Evolutionary conservation across 331 rosid species (phyloP), one percentile per base, ranked within the genome.

Genomic region (Cydonia oblonga): DNA sequence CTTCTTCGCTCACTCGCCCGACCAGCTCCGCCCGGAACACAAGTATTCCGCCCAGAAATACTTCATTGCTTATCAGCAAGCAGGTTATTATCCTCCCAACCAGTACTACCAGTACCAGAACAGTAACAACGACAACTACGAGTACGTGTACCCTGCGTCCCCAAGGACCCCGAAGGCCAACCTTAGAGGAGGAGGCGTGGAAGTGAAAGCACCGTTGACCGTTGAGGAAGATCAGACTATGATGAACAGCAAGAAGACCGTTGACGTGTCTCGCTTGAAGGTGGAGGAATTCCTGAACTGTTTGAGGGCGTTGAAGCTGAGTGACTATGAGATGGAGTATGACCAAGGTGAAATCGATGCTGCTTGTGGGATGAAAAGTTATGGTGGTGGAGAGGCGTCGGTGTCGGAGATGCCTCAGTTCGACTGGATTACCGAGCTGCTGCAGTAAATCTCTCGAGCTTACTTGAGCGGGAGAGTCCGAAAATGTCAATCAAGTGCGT

Each of bases 1-100:
- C 53, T 86, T 86, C 74, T 86, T 86, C 42, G 90, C 90, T 2
- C 90, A 86, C 66, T 26, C 82, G 20, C 79, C 82, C 13, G 72
- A 78, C 5, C 61, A 84, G 75, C 81, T 84, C 44, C 83, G 85
- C 22, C 72, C 81, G 1, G 51, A 78, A 42, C 56, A 76, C 60
- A 29, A 68, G 32, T 46, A 46, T 46, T 46, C n/a, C 53, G 53
- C 7, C n/a, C n/a, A 46, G 8, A 44, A 44, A 6, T 5, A 46
- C 53, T 46, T 5, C 2, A 7, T 46, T 46, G 53, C 53, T 15
- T 15, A 9, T 46, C 53, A 46, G n/a, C n/a, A 46, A 15, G 53
- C 53, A 15, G 53, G n/a, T 46, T 15, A 5, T 46, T 46, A 46
- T 46, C 53, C 53, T 46, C 53, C 53, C 53, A 5, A 59, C 52